phyloP scores from a whole-genome alignment of 106 monocot species.

The Dendrobium nobile region DNA sequence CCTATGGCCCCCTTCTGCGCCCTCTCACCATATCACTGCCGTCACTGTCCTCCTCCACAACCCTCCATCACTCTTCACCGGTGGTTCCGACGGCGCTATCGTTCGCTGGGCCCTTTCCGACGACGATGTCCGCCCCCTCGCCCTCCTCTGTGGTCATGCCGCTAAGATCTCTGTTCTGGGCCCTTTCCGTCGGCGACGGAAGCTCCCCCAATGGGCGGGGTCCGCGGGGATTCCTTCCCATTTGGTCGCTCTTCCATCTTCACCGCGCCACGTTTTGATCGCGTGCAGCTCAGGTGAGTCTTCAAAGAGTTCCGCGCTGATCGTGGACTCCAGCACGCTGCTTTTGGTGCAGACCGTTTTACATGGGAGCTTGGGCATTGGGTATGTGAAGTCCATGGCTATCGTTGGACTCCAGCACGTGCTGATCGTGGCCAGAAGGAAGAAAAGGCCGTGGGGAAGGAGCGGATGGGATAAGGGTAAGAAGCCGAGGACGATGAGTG shows the following conservation, averaged over 20 bases:
- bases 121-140: slow-evolving; percentile 11
- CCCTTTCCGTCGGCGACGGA: slow-evolving; percentile 56
- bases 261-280: slow-evolving; percentile 36
- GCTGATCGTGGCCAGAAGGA: no score
- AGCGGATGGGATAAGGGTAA: no score
- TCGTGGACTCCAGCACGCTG: slow-evolving; percentile 57
- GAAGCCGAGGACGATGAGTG: no score
- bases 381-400: slow-evolving; percentile 26
- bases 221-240: slow-evolving; percentile 36
- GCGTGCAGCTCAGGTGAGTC: slow-evolving; percentile 23
- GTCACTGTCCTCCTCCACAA: slow-evolving; percentile 16
- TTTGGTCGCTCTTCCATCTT: slow-evolving; percentile 25
- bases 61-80: slow-evolving; percentile 60
- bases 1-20: slow-evolving; percentile 55
- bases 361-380: slow-evolving; percentile 35
- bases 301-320: slow-evolving; percentile 30
- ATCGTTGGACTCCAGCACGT: no score
- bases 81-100: slow-evolving; percentile 76
- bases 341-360: slow-evolving; percentile 43
- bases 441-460: no score
- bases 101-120: slow-evolving; percentile 47
- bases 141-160: slow-evolving; percentile 40
- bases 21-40: slow-evolving; percentile 48
- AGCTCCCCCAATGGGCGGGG: slow-evolving; percentile 65
- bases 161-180: slow-evolving; percentile 28